Percentiles rank a stretch among this genome's conserved stretches.
These are phyloP conservation scores for Aspergillus funiculosus DNA, from an alignment of 495 filamentous ascomycete genomes.

Conservation along the genomic window DNA sequence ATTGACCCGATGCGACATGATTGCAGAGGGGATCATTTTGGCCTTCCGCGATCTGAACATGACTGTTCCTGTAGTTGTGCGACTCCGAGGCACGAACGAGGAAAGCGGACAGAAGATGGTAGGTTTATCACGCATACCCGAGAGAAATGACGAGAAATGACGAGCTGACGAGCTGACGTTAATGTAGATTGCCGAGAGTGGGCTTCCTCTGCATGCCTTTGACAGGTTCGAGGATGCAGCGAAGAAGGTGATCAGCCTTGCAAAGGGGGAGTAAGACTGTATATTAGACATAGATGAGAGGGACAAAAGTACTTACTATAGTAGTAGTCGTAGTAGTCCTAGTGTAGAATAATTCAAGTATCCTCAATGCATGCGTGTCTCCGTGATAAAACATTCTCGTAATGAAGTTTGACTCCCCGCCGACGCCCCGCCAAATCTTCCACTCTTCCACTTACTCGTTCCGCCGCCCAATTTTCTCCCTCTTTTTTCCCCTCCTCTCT, in stretches of 20 bases:
- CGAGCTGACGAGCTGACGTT: conserved; percentile 3
- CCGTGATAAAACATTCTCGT: too few relatives aligned
- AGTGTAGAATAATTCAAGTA: too few relatives aligned
- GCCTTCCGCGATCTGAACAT: conserved; percentile 70
- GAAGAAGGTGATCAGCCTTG: conserved; percentile 64
- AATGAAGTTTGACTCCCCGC: too few relatives aligned
- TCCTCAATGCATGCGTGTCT: too few relatives aligned
- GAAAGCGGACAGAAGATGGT: conserved; percentile 67
- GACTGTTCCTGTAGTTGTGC: conserved; percentile 71
- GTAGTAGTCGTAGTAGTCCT: too few relatives aligned
- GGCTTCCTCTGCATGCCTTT: conserved; percentile 66
- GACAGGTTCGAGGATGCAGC: conserved; percentile 80
- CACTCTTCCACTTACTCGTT: too few relatives aligned
- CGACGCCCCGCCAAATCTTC: too few relatives aligned
- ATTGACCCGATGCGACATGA: conserved; percentile 80
- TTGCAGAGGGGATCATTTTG: conserved; percentile 72
- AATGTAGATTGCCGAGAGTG: conserved; percentile 61
- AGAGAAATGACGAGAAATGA: not conserved
- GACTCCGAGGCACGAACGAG: conserved; percentile 80
- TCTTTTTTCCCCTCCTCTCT: conserved; percentile 4
- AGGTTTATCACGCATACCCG: conserved; percentile 14
- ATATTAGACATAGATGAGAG: conserved; percentile 4
- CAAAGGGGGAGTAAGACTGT: conserved; percentile 19
- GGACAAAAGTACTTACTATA: too few relatives aligned
- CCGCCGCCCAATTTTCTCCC: not conserved